Conservation (phyloP, 2,329 filamentous ascomycete species). For the Pestalotiopsis sp. region DNA sequence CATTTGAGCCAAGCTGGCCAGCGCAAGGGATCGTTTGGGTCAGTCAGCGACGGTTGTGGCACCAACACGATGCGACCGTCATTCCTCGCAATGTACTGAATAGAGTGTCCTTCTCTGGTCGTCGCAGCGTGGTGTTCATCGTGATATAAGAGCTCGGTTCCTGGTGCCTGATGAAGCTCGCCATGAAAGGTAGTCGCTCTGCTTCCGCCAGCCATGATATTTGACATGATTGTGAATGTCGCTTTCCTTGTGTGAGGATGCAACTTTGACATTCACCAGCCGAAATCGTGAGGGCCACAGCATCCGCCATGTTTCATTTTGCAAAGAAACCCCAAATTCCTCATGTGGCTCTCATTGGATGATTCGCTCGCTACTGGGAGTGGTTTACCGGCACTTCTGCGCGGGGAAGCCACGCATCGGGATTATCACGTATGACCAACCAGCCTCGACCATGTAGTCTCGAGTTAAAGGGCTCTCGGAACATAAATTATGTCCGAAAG, state of each 20-base stretch:
- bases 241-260: too few relatives aligned
- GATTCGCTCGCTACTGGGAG: not conserved
- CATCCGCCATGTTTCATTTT: too few relatives aligned
- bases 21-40: slow-evolving; percentile 51
- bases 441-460: not conserved
- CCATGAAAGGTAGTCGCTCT: too few relatives aligned
- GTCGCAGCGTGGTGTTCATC: not conserved
- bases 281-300: too few relatives aligned
- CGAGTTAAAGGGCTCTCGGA: not conserved
- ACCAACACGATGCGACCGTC: slow-evolving; percentile 37
- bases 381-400: not conserved
- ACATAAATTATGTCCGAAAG: not conserved
- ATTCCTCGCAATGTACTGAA: not conserved
- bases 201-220: too few relatives aligned
- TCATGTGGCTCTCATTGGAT: not conserved
- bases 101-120: not conserved
- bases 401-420: not conserved
- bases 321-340: not conserved
- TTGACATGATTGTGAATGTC: too few relatives aligned
- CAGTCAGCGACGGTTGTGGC: slow-evolving; percentile 43
- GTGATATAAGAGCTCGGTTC: not conserved
- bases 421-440: not conserved
- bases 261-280: too few relatives aligned
- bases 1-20: slow-evolving; percentile 48
- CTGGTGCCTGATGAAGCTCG: not conserved